Conservation (phyloP, 1,139 yeast genomes). For the Magnusiomyces magnusii region DNA sequence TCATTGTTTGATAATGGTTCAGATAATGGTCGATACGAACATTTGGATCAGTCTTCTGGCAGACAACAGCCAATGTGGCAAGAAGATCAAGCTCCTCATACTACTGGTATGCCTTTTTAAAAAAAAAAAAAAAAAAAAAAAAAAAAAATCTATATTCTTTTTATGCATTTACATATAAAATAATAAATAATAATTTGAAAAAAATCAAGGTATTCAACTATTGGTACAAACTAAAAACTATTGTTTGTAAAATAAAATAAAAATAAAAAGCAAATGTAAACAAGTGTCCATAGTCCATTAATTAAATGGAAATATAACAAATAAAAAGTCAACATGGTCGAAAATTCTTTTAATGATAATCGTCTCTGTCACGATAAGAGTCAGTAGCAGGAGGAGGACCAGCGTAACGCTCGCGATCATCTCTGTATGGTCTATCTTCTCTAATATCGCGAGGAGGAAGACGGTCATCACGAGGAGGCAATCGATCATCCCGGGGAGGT, state of each 20-base stretch:
- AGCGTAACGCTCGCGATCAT: conserved; percentile 19
- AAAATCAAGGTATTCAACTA: not conserved
- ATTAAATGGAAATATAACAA: not conserved
- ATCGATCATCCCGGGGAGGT: conserved; percentile 23
- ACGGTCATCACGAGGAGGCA: conserved; percentile 19
- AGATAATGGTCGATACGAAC: not conserved
- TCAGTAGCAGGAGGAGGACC: conserved; percentile 17
- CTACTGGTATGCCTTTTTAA: not conserved
- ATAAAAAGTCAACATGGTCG: no score
- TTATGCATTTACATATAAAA: no score
- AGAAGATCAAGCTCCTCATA: not conserved
- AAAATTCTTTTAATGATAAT: conserved; percentile 16
- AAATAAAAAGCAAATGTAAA: not conserved
- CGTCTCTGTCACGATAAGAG: conserved; percentile 22
- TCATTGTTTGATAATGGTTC: not conserved
- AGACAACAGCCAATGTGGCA: not conserved
- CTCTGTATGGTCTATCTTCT: conserved; percentile 19
- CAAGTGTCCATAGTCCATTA: not conserved
- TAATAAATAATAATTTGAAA: no score
- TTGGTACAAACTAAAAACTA: not conserved
- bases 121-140: not conserved
- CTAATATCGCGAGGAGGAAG: conserved; percentile 16
- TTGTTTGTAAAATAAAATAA: not conserved
- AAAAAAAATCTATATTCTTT: no score
- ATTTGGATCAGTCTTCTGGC: not conserved